Conservation (phyloP, 1,284 basidiomycete species). For the Puccinia hordei region DNA sequence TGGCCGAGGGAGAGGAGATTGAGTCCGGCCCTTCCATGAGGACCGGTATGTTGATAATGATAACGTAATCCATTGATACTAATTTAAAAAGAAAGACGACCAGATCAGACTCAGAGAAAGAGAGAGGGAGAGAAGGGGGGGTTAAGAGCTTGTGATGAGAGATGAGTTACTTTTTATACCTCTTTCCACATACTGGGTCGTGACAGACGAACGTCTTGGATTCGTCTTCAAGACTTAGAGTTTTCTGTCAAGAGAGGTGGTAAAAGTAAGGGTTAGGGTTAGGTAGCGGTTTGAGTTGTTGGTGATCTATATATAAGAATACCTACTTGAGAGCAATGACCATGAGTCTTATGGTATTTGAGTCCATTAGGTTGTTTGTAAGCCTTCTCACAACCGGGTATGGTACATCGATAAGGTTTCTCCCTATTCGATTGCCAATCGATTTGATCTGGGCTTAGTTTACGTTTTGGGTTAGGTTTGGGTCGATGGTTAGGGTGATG, state of each 20-base stretch:
- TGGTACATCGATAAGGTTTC: conserved; percentile 95
- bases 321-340: conserved; percentile 87
- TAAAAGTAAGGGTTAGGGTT: too few species aligned
- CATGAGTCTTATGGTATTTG: conserved; percentile 95
- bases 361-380: conserved; percentile 97
- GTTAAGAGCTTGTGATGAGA: neutral
- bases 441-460: neutral
- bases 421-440: conserved; percentile 57
- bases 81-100: neutral
- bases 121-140: too few species aligned
- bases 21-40: conserved; percentile 84
- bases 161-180: conserved; percentile 78
- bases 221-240: conserved; percentile 74
- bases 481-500: neutral
- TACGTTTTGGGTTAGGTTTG: neutral
- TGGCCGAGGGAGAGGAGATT: conserved; percentile 72
- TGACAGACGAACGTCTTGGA: conserved; percentile 83
- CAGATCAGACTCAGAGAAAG: too few species aligned
- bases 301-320: conserved; percentile 56
- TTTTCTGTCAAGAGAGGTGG: too few species aligned
- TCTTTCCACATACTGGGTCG: conserved; percentile 80
- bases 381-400: conserved; percentile 94
- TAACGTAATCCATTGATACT: conserved; percentile 66
- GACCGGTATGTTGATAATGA: conserved; percentile 94
- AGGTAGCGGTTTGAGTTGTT: neutral